Evolutionary conservation across 2,329 filamentous ascomycete genomes (phyloP).

Genomic region (Beauveria scarabaeidicola): DNA sequence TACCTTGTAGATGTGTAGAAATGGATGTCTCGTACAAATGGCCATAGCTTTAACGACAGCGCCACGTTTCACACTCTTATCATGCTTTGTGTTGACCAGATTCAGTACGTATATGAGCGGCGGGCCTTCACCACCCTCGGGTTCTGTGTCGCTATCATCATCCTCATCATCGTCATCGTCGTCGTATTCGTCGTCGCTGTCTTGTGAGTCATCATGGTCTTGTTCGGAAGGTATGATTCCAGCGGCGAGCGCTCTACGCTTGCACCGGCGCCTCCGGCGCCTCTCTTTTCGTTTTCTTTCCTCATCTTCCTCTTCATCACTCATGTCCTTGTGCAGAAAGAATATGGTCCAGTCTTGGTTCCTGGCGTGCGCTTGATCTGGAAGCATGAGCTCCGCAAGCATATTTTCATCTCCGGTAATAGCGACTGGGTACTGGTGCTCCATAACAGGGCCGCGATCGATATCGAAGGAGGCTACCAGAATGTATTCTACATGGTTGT

Average conservation of each 20-base stretch:
- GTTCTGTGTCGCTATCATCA: slow-evolving; percentile 51
- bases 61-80: slow-evolving; percentile 85
- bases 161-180: slow-evolving; percentile 44
- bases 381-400: slow-evolving; percentile 96
- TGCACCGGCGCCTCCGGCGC: slow-evolving; percentile 41
- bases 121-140: slow-evolving; percentile 69
- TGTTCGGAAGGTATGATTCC: slow-evolving; percentile 39
- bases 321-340: slow-evolving; percentile 93
- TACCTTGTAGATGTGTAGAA: slow-evolving; percentile 97
- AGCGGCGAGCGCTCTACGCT: slow-evolving; percentile 41
- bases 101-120: slow-evolving; percentile 96
- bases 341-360: slow-evolving; percentile 99
- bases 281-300: slow-evolving; percentile 52
- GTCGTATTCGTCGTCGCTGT: slow-evolving; percentile 38
- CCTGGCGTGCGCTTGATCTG: slow-evolving; percentile 88
- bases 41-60: slow-evolving; percentile 98
- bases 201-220: slow-evolving; percentile 32
- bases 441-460: slow-evolving; percentile 92
- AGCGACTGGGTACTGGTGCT: slow-evolving; percentile 90
- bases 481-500: slow-evolving; percentile 98
- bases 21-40: slow-evolving; percentile 94
- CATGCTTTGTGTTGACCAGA: slow-evolving; percentile 95
- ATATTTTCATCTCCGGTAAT: slow-evolving; percentile 98
- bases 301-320: slow-evolving; percentile 70
- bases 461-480: slow-evolving; percentile 96